These are phyloP conservation scores for Kwoniella shivajii DNA, from an alignment of 1,284 basidiomycete species.

Conservation along the genomic window DNA sequence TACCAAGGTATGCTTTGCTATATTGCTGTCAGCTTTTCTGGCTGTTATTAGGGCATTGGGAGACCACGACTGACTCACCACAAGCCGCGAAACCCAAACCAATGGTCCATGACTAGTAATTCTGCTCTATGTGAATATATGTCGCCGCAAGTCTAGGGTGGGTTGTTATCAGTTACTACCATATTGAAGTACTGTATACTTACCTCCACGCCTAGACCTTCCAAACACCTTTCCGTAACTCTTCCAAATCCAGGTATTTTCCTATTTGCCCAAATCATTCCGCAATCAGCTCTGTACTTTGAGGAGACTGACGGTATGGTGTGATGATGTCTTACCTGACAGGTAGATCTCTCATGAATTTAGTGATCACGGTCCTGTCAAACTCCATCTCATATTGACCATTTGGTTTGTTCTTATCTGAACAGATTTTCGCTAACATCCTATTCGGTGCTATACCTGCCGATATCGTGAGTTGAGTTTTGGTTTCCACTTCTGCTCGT, in stretches of 20 bases:
- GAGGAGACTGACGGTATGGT: too few relatives aligned
- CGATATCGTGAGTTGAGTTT: slow-evolving; percentile 85
- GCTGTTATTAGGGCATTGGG: slow-evolving; percentile 12
- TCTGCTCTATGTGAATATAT: slow-evolving; percentile 72
- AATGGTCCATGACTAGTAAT: slow-evolving; percentile 78
- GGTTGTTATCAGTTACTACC: not conserved
- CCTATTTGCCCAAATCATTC: slow-evolving; percentile 12
- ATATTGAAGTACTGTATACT: slow-evolving; percentile 17
- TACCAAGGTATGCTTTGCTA: slow-evolving; percentile 71
- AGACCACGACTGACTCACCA: slow-evolving; percentile 55
- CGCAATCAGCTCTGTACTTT: slow-evolving; percentile 13
- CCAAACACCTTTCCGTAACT: slow-evolving; percentile 80
- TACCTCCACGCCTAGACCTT: slow-evolving; percentile 82
- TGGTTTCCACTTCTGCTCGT: slow-evolving; percentile 67
- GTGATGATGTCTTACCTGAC: slow-evolving; percentile 46
- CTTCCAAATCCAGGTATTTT: slow-evolving; percentile 81
- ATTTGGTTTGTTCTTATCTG: slow-evolving; percentile 95
- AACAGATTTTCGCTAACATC: slow-evolving; percentile 86
- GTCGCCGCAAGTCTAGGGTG: slow-evolving; percentile 76
- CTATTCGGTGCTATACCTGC: slow-evolving; percentile 83
- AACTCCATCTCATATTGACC: slow-evolving; percentile 81
- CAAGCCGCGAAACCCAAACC: slow-evolving; percentile 73
- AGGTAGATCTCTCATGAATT: slow-evolving; percentile 60
- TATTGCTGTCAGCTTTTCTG: slow-evolving; percentile 10
- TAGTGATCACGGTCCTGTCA: slow-evolving; percentile 64